Evolutionary conservation across 345 rosid genomes (phyloP), one percentile per base, ranked within the genome.

Genomic region (Camelina sativa): DNA sequence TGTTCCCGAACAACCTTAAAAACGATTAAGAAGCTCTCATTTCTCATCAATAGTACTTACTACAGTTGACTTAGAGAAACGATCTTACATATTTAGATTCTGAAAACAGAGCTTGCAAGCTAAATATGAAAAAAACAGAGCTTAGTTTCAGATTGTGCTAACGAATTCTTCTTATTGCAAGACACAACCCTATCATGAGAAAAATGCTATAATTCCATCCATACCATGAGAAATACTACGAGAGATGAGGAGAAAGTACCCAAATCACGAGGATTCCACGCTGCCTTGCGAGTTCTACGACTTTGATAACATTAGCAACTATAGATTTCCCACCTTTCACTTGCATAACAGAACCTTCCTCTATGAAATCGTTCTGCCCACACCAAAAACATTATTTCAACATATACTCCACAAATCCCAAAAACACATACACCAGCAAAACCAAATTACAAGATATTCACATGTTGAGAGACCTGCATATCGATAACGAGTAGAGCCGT

Each of bases 401-500:
- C 11, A 38, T 38, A 37, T 37, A 28, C 50, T 30, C 52, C 32
- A 15, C 30, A 43, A 25, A 7, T 0, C 51, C 35, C 43, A 44
- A 13, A 38, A 11, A 65, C 4, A 38, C 40, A 58, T 35, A n/a
- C 41, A 20, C 11, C 52, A 38, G 38, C 52, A 37, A 66, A 7
- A 34, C 25, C 5, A 10, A 11, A 44, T 6, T 11, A 16, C 32
- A 38, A 57, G 9, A 40, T 6, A 52, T 4, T 57, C 12, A 16
- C 53, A 51, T 56, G 37, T 34, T 0, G 37, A 75, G 7, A 63
- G 38, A 91, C 98, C 97, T 91, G 98, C 98, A 93, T 93, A 85
- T 91, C 98, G 75, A 91, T 93, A 25, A 93, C 96, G 6, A 91
- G 85, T 4, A 93, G 92, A 80, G 90, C 97, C 35, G 93, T 87